Evolutionary conservation across 192 early-diverging fungal genomes (phyloP).

Genomic region (Coemansia sp.): DNA sequence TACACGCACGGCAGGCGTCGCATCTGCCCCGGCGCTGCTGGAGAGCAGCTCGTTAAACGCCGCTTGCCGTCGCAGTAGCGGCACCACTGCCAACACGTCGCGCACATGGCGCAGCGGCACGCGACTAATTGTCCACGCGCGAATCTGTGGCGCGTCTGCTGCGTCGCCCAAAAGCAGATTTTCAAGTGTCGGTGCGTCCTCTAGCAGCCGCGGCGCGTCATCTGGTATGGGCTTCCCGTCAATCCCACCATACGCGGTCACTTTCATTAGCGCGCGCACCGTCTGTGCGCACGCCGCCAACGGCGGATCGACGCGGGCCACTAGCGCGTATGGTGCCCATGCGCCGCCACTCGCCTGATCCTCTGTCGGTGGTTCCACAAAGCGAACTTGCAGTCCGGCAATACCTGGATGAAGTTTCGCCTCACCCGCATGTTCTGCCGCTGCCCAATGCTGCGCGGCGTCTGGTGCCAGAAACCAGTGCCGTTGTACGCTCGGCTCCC

Average conservation of each 20-base stretch:
- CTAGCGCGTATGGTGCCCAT: constrained; percentile 39
- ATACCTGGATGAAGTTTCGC: constrained; percentile 33
- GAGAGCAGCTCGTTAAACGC: constrained; percentile 43
- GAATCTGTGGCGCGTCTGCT: constrained; percentile 32
- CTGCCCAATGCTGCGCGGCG: constrained; percentile 24
- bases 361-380: constrained; percentile 18
- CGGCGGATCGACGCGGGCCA: constrained; percentile 26
- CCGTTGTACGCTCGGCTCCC: constrained; percentile 32
- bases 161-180: constrained; percentile 7
- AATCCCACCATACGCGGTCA: neutral
- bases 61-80: constrained; percentile 44
- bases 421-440: constrained; percentile 18
- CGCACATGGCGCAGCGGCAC: constrained; percentile 27
- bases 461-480: constrained; percentile 35
- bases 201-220: constrained; percentile 42
- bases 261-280: constrained; percentile 33
- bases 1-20: neutral
- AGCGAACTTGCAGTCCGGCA: constrained; percentile 32
- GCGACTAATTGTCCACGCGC: constrained; percentile 37
- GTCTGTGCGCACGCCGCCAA: constrained; percentile 46
- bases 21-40: constrained; percentile 22
- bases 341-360: neutral
- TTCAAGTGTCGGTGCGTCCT: constrained; percentile 50
- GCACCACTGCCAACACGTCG: constrained; percentile 19
- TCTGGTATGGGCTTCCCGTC: neutral